A percentile compares a stretch with the other conserved stretches of the same genome.
phyloP scores from a whole-genome alignment of 805 yeast genomes.

The Lachancea quebecensis region DNA sequence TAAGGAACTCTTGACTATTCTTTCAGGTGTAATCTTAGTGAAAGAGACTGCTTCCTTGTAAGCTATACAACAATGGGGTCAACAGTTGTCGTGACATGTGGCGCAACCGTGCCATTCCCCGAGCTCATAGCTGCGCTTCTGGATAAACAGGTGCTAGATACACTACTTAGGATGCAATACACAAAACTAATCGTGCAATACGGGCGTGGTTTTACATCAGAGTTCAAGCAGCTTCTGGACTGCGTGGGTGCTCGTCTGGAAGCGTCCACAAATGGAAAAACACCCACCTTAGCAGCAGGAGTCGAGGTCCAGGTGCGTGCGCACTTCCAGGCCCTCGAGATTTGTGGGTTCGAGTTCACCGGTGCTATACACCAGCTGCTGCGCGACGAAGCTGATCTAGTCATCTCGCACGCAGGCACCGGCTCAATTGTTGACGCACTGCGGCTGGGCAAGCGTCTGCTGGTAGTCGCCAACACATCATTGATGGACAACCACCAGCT shows the following conservation, averaged over 20 bases:
- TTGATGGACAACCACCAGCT: constrained; percentile 86
- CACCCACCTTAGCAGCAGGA: neutral
- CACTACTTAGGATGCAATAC: constrained; percentile 35
- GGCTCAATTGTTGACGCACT: constrained; percentile 84
- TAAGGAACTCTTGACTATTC: too few species aligned
- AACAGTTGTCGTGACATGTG: constrained; percentile 61
- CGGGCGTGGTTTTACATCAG: constrained; percentile 37
- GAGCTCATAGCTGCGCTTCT: constrained; percentile 44
- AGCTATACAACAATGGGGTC: constrained; percentile 2
- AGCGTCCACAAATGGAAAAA: neutral
- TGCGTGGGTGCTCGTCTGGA: neutral
- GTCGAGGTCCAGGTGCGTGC: neutral
- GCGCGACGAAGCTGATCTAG: constrained; percentile 40
- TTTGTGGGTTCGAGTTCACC: constrained; percentile 45
- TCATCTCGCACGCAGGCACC: constrained; percentile 86
- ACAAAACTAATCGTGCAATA: constrained; percentile 48
- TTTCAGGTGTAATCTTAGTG: too few species aligned
- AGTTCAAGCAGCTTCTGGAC: constrained; percentile 13
- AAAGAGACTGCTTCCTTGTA: too few species aligned
- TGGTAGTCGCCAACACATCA: constrained; percentile 62
- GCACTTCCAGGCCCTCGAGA: constrained; percentile 13
- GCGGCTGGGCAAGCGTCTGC: constrained; percentile 45
- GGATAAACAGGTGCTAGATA: constrained; percentile 29
- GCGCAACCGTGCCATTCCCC: constrained; percentile 84
- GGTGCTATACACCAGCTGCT: constrained; percentile 39